Conservation (phyloP, 306 rosid species). For the Malus sieversii region DNA sequence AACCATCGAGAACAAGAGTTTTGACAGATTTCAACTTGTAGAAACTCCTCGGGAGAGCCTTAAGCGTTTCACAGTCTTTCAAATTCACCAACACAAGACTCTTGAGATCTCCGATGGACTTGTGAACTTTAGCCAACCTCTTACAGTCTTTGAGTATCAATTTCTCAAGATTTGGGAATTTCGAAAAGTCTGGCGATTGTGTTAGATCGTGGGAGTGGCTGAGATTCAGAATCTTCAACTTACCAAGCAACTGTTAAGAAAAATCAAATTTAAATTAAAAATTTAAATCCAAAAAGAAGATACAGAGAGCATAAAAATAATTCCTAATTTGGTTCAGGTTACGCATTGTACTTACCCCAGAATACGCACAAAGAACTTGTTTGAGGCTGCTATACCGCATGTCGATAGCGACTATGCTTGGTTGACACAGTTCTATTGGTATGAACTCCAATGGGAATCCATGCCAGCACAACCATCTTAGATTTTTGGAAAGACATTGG, state of each 20-base stretch:
- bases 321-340: no score
- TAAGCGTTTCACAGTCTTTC: no score
- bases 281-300: no score
- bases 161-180: conserved; percentile 23
- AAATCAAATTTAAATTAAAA: background rate
- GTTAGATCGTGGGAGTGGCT: conserved; percentile 26
- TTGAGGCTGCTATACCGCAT: conserved; percentile 23
- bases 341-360: no score
- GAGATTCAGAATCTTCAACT: conserved; percentile 29
- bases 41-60: no score
- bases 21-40: no score
- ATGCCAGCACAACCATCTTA: background rate
- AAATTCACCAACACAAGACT: no score
- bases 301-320: no score
- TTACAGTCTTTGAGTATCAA: no score
- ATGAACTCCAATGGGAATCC: background rate
- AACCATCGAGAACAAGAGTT: no score
- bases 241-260: background rate
- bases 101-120: no score
- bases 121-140: no score
- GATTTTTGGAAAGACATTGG: conserved; percentile 7
- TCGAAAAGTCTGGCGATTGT: conserved; percentile 25
- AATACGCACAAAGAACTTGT: background rate
- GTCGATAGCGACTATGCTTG: conserved; percentile 17
- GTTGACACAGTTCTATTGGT: background rate